Base-by-base conservation (phyloP, 2,329 filamentous ascomycete genomes). In the Tothia fuscella region DNA sequence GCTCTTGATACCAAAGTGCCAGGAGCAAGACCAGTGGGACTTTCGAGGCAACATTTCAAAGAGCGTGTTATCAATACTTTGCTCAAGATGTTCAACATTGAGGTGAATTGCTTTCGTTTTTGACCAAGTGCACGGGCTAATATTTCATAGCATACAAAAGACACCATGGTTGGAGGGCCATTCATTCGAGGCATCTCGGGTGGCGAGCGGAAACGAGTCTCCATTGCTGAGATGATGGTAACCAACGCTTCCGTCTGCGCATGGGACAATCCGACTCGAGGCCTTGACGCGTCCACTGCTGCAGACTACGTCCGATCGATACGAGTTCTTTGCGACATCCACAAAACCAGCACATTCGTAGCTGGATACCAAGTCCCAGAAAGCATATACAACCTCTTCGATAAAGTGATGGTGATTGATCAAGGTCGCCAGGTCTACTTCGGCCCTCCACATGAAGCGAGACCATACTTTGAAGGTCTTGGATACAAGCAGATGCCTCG, bases 61-160 rank as follows among this genome's bases (percentile, higher is more conserved):
- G 70, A 82, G 38, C 76, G 77, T 50, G 77, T 93, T 44, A 66
- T 88, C 47, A 71, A 76, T 16, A 74, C 80, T 53, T 68, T 94
- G 45, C 67, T 94, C 39, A 85, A 84, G 54, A 91, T 93, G 82
- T 93, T 94, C 68, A 91, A 89, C 56, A 93, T 94, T 41, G 82
- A 34, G n/a, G n/a, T n/a, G n/a, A n/a, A n/a, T n/a, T n/a, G n/a
- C n/a, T n/a, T n/a, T n/a, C n/a, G n/a, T n/a, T n/a, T n/a, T n/a
- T n/a, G n/a, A n/a, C n/a, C n/a, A n/a, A n/a, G n/a, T n/a, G n/a
- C n/a, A n/a, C n/a, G n/a, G n/a, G n/a, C n/a, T n/a, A n/a, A n/a
- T n/a, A n/a, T n/a, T n/a, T n/a, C n/a, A n/a, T n/a, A n/a, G n/a
- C 86, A 94, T 59, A 93, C 86, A 0, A 73, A 76, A 39, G 74